Percentiles rank a stretch among this genome's conserved stretches.
Evolutionary conservation across 768 basidiomycete genomes (phyloP).

Genomic region (Amanita muscaria): DNA sequence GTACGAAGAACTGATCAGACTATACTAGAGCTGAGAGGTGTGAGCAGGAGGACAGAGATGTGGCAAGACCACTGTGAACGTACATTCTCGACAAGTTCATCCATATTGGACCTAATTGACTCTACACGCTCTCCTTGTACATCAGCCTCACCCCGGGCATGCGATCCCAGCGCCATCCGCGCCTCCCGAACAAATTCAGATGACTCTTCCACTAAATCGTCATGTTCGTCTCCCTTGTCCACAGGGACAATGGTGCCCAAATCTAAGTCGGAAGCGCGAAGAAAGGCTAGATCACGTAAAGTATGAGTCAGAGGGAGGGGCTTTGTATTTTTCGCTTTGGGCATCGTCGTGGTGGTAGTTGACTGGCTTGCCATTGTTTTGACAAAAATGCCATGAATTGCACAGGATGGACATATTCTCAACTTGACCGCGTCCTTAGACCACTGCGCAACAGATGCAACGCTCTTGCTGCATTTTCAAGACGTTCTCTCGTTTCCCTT

Average conservation of each 20-base stretch:
- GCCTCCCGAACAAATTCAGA: conserved; percentile 51
- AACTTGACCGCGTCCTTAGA: conserved; percentile 30
- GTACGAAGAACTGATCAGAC: too few species aligned
- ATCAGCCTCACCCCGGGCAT: conserved; percentile 44
- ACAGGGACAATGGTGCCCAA: conserved; percentile 20
- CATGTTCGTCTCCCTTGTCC: conserved; percentile 12
- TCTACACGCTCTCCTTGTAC: conserved; percentile 48
- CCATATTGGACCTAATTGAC: conserved; percentile 41
- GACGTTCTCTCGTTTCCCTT: conserved; percentile 15
- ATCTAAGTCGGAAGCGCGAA: conserved; percentile 48
- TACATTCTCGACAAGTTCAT: conserved; percentile 33
- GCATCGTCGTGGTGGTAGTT: conserved; percentile 2
- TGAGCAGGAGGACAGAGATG: too few species aligned
- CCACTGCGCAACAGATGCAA: conserved; percentile 40
- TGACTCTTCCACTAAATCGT: conserved; percentile 41
- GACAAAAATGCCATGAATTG: too few species aligned
- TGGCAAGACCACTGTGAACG: not conserved
- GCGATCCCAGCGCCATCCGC: conserved; percentile 45
- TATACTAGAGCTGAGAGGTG: too few species aligned
- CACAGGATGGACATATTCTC: conserved; percentile 7
- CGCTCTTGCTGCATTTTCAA: conserved; percentile 21
- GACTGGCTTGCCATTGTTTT: too few species aligned
- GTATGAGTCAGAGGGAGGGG: conserved; percentile 51
- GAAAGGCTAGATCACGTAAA: conserved; percentile 63
- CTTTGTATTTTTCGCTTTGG: conserved; percentile 29